Base-by-base conservation (phyloP, 2,329 filamentous ascomycete species). In the Tothia fuscella region DNA sequence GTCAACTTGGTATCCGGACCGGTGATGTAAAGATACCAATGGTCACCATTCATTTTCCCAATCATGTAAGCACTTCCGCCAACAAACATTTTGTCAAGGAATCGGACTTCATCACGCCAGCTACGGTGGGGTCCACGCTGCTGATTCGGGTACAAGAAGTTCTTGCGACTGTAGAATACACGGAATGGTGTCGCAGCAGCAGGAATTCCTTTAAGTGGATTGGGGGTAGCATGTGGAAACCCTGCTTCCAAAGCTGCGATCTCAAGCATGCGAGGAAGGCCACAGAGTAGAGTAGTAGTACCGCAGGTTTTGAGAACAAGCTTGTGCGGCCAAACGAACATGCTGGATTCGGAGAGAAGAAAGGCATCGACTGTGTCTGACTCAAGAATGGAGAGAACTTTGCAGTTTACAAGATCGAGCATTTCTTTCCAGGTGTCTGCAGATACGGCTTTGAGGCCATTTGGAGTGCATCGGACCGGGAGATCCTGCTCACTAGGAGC, bases 291-390 rank as follows among this genome's bases (percentile, higher is more conserved):
- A 3, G 91, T 98, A 12, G 91, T 98, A 19, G 91, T 98, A 46
- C 91, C 91, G 56, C 91, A 98, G 6, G 91, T 98, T 76, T 98
- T 98, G 51, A 98, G 71, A 47, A 98, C 94, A 49, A 98, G 75
- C 72, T 98, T 98, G 75, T 98, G 91, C n/a, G 88, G 87, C 63
- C 94, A 98, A 53, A 98, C 86, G 60, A 98, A 98, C 88, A 98
- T 94, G 82, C 91, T 96, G 30, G 91, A 96, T 67, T 98, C 91
- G 48, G 91, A 98, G 43, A 98, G 73, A 5, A 98, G 77, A 59
- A 98, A 98, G 50, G 91, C 89, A 58, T 98, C 91, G 53, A 96
- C 82, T 57, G 89, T 80, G 49, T 94, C 87, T 19, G 89, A 94
- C 58, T 89, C 80, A 49, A 98, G 76, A 48, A 94, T 82, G 3